Base-by-base conservation (phyloP, 495 filamentous ascomycete genomes). In the Penicillium macrosclerotiorum region DNA sequence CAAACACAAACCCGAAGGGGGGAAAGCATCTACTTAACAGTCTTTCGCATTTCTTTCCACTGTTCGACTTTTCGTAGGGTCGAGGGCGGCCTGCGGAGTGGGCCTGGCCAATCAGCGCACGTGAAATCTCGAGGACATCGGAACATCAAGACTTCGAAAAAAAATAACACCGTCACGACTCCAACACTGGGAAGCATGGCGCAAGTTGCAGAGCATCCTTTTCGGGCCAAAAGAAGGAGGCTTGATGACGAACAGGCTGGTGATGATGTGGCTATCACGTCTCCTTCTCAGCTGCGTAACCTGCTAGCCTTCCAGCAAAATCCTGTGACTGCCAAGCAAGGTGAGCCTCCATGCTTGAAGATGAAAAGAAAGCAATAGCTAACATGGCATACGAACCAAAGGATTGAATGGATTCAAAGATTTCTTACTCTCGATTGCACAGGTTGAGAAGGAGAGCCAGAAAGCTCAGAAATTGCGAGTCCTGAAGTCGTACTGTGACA, bases 401-500 rank as follows among this genome's bases (percentile, higher is more conserved):
- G n/a, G n/a, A n/a, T n/a, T n/a, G n/a, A n/a, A n/a, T n/a, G n/a
- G n/a, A 19, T 86, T 96, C 67, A 93, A 91, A 57, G 67, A 74
- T 12, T 87, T 92, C 42, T 75, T 96, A 16, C 75, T 83, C 35
- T 75, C 74, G 17, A 83, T 91, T 26, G 62, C 75, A 7, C 75
- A 79, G 31, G 38, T 64, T 34, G 70, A 75, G 41, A 72, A 77
- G 27, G 69, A 76, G 48, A 58, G 55, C 12, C 69, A 69, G 8
- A 74, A 73, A 49, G 60, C 69, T 12, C 64, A 76, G 47, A 79
- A 77, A 55, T 67, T 75, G 50, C 63, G 59, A 33, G 82, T 94
- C 29, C 73, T 96, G 30, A 78, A 79, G 52, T 80, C 84, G 31
- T 95, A 85, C 62, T 79, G 92, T 38, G 78, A 88, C 33, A 76